Percentiles rank a stretch among this genome's conserved stretches.
Conservation (phyloP, 352 stramenopile species). For the Pythium scleroteichum region DNA sequence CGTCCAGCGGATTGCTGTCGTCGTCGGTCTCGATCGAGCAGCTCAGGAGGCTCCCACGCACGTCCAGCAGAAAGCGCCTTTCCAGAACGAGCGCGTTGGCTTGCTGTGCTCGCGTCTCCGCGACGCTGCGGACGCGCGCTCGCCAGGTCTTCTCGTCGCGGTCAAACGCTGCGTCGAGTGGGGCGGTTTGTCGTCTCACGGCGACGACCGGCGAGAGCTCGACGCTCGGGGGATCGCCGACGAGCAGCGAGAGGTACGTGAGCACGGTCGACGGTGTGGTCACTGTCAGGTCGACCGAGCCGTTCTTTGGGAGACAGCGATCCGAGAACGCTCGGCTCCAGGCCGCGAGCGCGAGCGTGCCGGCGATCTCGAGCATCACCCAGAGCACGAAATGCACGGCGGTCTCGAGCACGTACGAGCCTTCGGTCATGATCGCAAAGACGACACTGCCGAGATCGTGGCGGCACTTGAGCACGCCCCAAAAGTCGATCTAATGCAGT, state of each 20-base stretch:
- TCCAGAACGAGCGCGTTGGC: constrained; percentile 9
- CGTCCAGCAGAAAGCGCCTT: constrained; percentile 9
- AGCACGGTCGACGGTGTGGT: constrained; percentile 3
- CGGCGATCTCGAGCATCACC: constrained; percentile 30
- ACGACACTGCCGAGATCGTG: constrained; percentile 43
- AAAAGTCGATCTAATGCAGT: constrained; percentile 32
- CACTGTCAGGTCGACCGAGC: background rate
- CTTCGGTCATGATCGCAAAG: constrained; percentile 42
- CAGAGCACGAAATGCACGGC: constrained; percentile 45
- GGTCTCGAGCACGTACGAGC: constrained; percentile 31
- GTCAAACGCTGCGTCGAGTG: constrained; percentile 11
- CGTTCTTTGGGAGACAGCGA: constrained; percentile 4
- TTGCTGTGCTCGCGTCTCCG: background rate
- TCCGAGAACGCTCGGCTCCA: constrained; percentile 32
- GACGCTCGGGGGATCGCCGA: background rate
- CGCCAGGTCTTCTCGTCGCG: constrained; percentile 10
- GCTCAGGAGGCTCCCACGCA: constrained; percentile 2
- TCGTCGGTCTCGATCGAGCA: constrained; percentile 1
- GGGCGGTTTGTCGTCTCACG: constrained; percentile 1
- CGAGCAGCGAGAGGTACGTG: background rate
- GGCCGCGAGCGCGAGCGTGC: constrained; percentile 37
- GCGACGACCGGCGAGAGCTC: background rate
- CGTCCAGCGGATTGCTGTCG: background rate
- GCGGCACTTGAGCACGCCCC: constrained; percentile 46
- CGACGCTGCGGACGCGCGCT: background rate